Conservation (phyloP, 805 yeast genomes). For the Naumovozyma dairenensis region DNA sequence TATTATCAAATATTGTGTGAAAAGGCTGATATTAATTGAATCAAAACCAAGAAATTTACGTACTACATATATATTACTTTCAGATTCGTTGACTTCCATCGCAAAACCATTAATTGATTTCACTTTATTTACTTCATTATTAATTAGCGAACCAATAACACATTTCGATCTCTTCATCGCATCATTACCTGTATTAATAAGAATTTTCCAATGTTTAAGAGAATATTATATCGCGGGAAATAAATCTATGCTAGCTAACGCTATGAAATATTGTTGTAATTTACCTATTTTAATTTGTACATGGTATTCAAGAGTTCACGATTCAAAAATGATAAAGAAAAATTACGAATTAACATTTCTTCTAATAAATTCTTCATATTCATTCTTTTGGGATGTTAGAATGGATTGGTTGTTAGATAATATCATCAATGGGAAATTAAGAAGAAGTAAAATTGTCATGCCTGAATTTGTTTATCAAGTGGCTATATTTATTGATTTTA, state of each 20-base stretch:
- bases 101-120: slow-evolving; percentile 68
- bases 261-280: slow-evolving; percentile 63
- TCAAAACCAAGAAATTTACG: slow-evolving; percentile 27
- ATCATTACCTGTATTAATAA: slow-evolving; percentile 55
- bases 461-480: slow-evolving; percentile 36
- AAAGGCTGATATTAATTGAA: slow-evolving; percentile 31
- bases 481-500: slow-evolving; percentile 52
- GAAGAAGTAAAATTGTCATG: slow-evolving; percentile 9
- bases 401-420: slow-evolving; percentile 76
- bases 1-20: slow-evolving; percentile 31
- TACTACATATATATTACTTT: slow-evolving; percentile 60
- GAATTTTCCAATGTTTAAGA: slow-evolving; percentile 71
- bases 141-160: slow-evolving; percentile 14
- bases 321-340: slow-evolving; percentile 1
- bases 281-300: slow-evolving; percentile 40
- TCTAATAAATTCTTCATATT: slow-evolving; percentile 60
- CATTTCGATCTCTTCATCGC: slow-evolving; percentile 27
- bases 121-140: slow-evolving; percentile 43
- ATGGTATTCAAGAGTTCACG: slow-evolving; percentile 17
- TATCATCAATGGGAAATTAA: slow-evolving; percentile 32
- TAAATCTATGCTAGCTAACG: slow-evolving; percentile 53
- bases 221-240: slow-evolving; percentile 46
- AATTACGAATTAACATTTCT: slow-evolving; percentile 24
- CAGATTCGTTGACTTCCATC: slow-evolving; percentile 81
- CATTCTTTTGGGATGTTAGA: slow-evolving; percentile 81